A percentile compares a stretch with the other conserved stretches of the same genome.
phyloP scores from a whole-genome alignment of 2,329 filamentous ascomycete genomes.

The Amauroascus verrucosus region DNA sequence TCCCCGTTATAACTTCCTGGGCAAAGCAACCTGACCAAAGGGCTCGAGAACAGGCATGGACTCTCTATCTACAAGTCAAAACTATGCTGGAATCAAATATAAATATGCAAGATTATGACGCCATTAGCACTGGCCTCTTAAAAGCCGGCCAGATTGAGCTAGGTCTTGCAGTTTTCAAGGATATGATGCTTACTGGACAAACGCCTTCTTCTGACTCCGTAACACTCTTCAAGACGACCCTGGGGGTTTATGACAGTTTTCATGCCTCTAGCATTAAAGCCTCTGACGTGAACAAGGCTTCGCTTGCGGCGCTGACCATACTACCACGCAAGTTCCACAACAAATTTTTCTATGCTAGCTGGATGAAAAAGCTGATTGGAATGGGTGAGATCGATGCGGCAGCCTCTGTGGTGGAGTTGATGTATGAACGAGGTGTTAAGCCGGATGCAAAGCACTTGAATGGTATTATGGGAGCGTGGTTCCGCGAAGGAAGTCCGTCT shows the following conservation, averaged over 20 bases:
- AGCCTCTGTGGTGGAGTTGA: conserved; percentile 60
- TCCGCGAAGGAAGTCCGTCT: conserved; percentile 50
- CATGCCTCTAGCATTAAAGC: conserved; percentile 35
- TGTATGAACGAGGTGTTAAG: conserved; percentile 57
- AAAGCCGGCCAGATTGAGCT: conserved; percentile 53
- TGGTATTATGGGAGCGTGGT: conserved; percentile 67
- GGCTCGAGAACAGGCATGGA: conserved; percentile 53
- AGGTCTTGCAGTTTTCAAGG: conserved; percentile 68
- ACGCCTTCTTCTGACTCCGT: conserved; percentile 37
- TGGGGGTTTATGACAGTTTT: conserved; percentile 33
- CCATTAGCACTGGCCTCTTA: conserved; percentile 60
- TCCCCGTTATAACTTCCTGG: conserved; percentile 61
- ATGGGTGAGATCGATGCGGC: conserved; percentile 61
- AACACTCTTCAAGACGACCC: conserved; percentile 35
- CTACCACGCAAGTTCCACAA: conserved; percentile 51
- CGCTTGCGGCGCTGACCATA: conserved; percentile 40
- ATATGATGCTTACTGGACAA: conserved; percentile 67
- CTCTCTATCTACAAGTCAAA: conserved; percentile 55
- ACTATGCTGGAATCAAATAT: conserved; percentile 50
- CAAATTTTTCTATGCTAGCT: conserved; percentile 76
- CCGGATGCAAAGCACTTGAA: conserved; percentile 70
- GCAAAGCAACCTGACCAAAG: conserved; percentile 43
- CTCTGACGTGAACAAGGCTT: conserved; percentile 39
- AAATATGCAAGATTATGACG: conserved; percentile 65
- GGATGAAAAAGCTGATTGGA: conserved; percentile 74